Percentiles rank a stretch among this genome's conserved stretches.
These are phyloP conservation scores for Arthrobotrys sinensis DNA, from an alignment of 2,329 filamentous ascomycete species.

Conservation along the genomic window DNA sequence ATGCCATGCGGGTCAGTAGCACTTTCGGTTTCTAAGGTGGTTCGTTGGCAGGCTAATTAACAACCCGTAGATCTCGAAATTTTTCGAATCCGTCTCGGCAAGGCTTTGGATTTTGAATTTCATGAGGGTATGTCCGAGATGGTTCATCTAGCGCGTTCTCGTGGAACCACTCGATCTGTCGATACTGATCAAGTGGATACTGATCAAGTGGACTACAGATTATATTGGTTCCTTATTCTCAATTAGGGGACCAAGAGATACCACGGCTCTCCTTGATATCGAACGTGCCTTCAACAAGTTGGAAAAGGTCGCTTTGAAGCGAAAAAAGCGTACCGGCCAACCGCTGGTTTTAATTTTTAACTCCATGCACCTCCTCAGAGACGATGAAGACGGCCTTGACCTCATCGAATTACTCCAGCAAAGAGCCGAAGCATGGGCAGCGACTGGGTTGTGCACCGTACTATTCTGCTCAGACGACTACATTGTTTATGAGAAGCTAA, in stretches of 20 bases:
- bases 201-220: slow-evolving; percentile 70
- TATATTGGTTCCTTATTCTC: slow-evolving; percentile 97
- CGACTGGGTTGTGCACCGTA: slow-evolving; percentile 88
- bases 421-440: slow-evolving; percentile 95
- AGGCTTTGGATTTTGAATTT: slow-evolving; percentile 94
- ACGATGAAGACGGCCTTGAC: slow-evolving; percentile 93
- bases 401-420: slow-evolving; percentile 95
- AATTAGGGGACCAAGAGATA: slow-evolving; percentile 91
- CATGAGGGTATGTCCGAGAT: slow-evolving; percentile 49
- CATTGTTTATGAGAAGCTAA: slow-evolving; percentile 88
- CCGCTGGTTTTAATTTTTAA: slow-evolving; percentile 96
- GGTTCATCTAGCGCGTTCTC: background rate
- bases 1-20: slow-evolving; percentile 77
- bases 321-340: slow-evolving; percentile 73
- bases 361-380: slow-evolving; percentile 88
- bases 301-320: slow-evolving; percentile 89
- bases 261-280: slow-evolving; percentile 92
- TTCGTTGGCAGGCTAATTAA: background rate
- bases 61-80: slow-evolving; percentile 81
- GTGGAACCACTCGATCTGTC: slow-evolving; percentile 67
- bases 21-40: background rate
- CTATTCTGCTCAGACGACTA: slow-evolving; percentile 98
- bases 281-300: slow-evolving; percentile 97
- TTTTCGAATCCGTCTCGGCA: slow-evolving; percentile 91
- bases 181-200: background rate